These are phyloP conservation scores for Halophytophthora polymorphica DNA, from an alignment of 352 stramenopile species.

Conservation along the genomic window DNA sequence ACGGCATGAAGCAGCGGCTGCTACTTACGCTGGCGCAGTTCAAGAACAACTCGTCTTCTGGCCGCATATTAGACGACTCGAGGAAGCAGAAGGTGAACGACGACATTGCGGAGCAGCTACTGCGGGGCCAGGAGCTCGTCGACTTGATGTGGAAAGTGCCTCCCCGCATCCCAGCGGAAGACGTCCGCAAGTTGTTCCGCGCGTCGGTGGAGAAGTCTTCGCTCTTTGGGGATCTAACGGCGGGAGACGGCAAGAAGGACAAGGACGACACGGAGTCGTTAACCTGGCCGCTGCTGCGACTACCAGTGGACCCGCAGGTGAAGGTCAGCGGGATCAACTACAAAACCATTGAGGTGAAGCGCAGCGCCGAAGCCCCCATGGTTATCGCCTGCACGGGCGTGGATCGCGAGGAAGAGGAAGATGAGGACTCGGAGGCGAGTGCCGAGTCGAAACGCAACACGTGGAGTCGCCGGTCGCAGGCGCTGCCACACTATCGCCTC, in stretches of 20 bases:
- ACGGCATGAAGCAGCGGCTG: conserved; percentile 75
- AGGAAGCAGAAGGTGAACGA: conserved; percentile 32
- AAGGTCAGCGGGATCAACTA: conserved; percentile 74
- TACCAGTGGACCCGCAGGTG: conserved; percentile 72
- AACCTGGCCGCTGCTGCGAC: conserved; percentile 34
- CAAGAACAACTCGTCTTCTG: conserved; percentile 50
- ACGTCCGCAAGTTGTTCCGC: conserved; percentile 51
- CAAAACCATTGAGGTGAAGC: conserved; percentile 74
- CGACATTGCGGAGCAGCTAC: conserved; percentile 73
- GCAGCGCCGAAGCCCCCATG: conserved; percentile 78
- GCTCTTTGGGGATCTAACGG: conserved; percentile 25
- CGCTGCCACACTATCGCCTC: conserved; percentile 60
- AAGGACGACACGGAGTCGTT: neutral
- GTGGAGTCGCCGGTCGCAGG: conserved; percentile 25
- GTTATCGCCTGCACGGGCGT: conserved; percentile 78
- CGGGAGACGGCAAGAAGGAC: conserved; percentile 7
- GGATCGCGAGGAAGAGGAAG: conserved; percentile 69
- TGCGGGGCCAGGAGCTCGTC: conserved; percentile 81
- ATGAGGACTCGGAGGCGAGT: conserved; percentile 24
- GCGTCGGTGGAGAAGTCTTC: conserved; percentile 46
- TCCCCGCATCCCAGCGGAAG: conserved; percentile 58
- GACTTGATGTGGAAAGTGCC: conserved; percentile 82
- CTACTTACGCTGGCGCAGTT: conserved; percentile 70
- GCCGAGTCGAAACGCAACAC: conserved; percentile 36
- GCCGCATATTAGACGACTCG: conserved; percentile 24